Conservation (phyloP, 2,329 filamentous ascomycete genomes). For the Fusarium illudens region DNA sequence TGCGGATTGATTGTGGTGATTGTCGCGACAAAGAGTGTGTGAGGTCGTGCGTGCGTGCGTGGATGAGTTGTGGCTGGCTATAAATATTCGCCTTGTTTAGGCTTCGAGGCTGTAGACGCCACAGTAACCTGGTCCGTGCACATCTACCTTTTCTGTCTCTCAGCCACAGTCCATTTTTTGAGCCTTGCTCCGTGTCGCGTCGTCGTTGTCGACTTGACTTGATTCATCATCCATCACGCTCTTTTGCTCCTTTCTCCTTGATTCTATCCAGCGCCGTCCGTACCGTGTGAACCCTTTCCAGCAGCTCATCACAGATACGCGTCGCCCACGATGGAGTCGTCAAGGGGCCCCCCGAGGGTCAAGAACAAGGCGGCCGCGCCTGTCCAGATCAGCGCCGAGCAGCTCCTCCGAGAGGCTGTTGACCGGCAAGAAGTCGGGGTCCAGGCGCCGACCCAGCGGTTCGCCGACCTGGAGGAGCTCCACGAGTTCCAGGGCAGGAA, state of each 20-base stretch:
- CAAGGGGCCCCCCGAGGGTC: conserved; percentile 91
- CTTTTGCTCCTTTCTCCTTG: not conserved
- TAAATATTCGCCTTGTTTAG: conserved; percentile 34
- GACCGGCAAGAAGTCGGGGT: conserved; percentile 91
- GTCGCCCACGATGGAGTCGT: conserved; percentile 78
- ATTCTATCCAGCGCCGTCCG: not conserved
- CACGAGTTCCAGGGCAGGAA: conserved; percentile 98
- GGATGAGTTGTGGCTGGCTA: conserved; percentile 15
- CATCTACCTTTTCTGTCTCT: conserved; percentile 10
- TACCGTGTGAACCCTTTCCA: not conserved
- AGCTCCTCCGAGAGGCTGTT: conserved; percentile 95
- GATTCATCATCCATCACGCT: conserved; percentile 15
- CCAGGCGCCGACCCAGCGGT: conserved; percentile 91
- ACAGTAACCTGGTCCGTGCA: conserved; percentile 28
- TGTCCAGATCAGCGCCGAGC: conserved; percentile 92
- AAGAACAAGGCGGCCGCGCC: conserved; percentile 98
- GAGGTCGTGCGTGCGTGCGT: not conserved
- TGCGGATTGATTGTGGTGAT: conserved; percentile 12
- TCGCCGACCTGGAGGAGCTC: conserved; percentile 95
- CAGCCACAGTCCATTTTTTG: conserved; percentile 37
- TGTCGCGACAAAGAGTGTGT: conserved; percentile 22
- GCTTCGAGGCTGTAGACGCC: conserved; percentile 43
- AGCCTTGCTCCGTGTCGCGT: conserved; percentile 41
- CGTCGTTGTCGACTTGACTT: not conserved
- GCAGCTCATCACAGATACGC: not conserved